Base-by-base conservation (phyloP, 768 basidiomycete genomes). In the Pulveroboletus sp. region DNA sequence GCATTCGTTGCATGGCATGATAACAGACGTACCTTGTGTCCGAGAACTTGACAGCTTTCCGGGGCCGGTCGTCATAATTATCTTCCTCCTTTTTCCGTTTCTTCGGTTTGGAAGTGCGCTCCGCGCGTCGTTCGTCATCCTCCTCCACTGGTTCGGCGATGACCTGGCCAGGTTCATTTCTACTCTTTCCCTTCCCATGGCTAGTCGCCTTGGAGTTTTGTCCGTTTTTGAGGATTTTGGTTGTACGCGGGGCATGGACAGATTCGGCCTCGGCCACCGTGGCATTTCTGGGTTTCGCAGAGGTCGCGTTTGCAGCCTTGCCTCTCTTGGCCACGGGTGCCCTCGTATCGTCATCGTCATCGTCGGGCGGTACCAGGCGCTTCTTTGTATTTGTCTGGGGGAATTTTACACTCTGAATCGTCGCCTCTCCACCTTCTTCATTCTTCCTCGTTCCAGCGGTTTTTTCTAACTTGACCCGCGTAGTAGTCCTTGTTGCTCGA, bases 71-170 rank as follows among this genome's bases (percentile, higher is more conserved):
- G 14, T 64, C 51, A 13, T 61, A 45, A 4, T 53, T 47, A 13
- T 55, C 27, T 29, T 29, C 64, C 9, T 53, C 51, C 20, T 57
- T 51, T 57, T 53, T 51, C 44, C 58, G 51, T 35, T 63, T 66
- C 36, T 50, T 46, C 5, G 27, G 32, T 43, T 56, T 61, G 7
- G 51, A 24, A 12, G 36, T 13, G 21, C 27, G 31, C 20, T 44
- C 39, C 1, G 31, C 40, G 27, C 24, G 50, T 35, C 11, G 49
- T n/a, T 45, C 36, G 17, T 25, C 41, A 4, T 34, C 50, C 2
- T 25, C 41, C 36, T 55, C 38, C 17, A 11, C 35, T 2, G 25
- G n/a, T 31, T 48, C 34, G 16, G 10, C 25, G 6, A 46, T 13
- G 17, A 10, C 23, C 20, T 16, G 36, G 6, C 38, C 6, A 13